These are phyloP conservation scores for Colletotrichum endophyticum DNA, from an alignment of 2,329 filamentous ascomycete species.

Conservation along the genomic window DNA sequence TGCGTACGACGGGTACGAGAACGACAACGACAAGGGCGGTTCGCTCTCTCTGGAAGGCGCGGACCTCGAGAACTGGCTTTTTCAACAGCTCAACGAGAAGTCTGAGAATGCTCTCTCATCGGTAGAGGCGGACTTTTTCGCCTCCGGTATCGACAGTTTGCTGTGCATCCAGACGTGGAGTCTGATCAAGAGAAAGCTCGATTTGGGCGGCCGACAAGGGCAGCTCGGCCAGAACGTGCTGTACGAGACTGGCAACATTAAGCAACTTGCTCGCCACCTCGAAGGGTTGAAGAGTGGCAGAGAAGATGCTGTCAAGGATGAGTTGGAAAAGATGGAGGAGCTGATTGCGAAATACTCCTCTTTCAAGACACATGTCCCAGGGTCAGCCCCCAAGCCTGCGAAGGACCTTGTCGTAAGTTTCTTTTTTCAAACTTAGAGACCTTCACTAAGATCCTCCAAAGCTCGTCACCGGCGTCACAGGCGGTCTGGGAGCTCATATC, in stretches of 20 bases:
- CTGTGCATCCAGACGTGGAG: constrained; percentile 47
- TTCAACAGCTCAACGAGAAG: not conserved
- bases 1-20: not conserved
- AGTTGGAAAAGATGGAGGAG: constrained; percentile 33
- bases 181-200: constrained; percentile 40
- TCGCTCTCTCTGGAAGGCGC: constrained; percentile 17
- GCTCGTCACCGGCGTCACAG: constrained; percentile 65
- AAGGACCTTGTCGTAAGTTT: constrained; percentile 35
- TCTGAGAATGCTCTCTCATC: not conserved
- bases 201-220: constrained; percentile 29
- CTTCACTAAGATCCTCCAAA: constrained; percentile 2
- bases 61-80: constrained; percentile 28
- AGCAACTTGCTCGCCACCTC: constrained; percentile 36
- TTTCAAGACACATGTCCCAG: constrained; percentile 29
- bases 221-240: constrained; percentile 38
- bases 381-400: constrained; percentile 21
- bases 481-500: constrained; percentile 63
- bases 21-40: constrained; percentile 22
- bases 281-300: not conserved
- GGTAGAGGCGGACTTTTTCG: constrained; percentile 40
- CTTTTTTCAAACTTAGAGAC: accelerated
- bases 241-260: constrained; percentile 43
- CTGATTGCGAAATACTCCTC: constrained; percentile 41
- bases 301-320: not conserved
- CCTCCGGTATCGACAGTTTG: constrained; percentile 48